phyloP scores from a whole-genome alignment of 2,329 filamentous ascomycete genomes.

The Clarireedia monteithiana region DNA sequence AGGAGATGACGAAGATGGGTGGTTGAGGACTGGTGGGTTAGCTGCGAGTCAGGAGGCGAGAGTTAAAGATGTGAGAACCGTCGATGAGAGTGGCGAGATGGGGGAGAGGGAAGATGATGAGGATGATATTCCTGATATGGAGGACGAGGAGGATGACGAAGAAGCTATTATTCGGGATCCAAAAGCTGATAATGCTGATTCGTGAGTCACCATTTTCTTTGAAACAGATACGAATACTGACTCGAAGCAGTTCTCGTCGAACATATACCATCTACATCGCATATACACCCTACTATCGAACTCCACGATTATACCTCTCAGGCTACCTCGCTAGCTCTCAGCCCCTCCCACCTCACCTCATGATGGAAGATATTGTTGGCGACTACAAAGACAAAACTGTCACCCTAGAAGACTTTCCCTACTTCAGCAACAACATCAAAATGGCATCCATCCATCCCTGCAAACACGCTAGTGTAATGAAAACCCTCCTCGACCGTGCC shows the following conservation, averaged over 20 bases:
- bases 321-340: slow-evolving; percentile 76
- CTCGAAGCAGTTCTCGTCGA: slow-evolving; percentile 57
- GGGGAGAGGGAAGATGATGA: slow-evolving; percentile 67
- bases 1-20: slow-evolving; percentile 72
- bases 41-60: slow-evolving; percentile 68
- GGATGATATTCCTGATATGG: slow-evolving; percentile 93
- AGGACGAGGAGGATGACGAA: slow-evolving; percentile 88
- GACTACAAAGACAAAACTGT: slow-evolving; percentile 99
- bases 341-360: slow-evolving; percentile 71
- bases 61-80: slow-evolving; percentile 73
- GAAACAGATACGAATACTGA: not conserved
- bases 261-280: slow-evolving; percentile 99
- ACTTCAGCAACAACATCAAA: slow-evolving; percentile 84
- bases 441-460: slow-evolving; percentile 97
- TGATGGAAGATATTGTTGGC: slow-evolving; percentile 96
- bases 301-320: slow-evolving; percentile 88
- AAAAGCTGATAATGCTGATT: slow-evolving; percentile 24
- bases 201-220: slow-evolving; percentile 19
- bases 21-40: slow-evolving; percentile 80
- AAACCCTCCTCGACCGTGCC: slow-evolving; percentile 88
- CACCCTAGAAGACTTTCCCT: slow-evolving; percentile 94
- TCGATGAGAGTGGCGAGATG: slow-evolving; percentile 83
- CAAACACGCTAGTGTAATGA: slow-evolving; percentile 97
- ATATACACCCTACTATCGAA: slow-evolving; percentile 94
- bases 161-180: slow-evolving; percentile 90